These are phyloP conservation scores for Gigaspora rosea DNA, from an alignment of 192 early-diverging fungal genomes.

Conservation along the genomic window DNA sequence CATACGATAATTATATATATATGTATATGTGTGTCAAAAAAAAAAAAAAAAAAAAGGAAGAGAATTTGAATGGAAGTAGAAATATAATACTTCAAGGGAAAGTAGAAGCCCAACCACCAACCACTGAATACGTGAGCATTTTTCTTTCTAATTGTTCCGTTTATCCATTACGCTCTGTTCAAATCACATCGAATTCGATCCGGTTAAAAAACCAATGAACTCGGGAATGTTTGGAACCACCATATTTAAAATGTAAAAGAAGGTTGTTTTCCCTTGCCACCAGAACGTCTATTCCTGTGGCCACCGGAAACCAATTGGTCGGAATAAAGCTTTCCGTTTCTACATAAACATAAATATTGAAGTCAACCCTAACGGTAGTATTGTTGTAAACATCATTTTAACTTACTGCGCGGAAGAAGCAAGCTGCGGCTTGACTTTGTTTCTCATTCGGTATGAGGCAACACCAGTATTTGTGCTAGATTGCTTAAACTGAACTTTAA, in stretches of 20 bases:
- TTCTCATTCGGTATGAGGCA: constrained; percentile 23
- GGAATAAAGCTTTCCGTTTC: constrained; percentile 39
- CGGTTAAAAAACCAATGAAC: too few relatives aligned
- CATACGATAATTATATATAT: constrained; percentile 2
- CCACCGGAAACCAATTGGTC: constrained; percentile 33
- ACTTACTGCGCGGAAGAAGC: constrained; percentile 1
- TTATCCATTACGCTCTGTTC: not conserved
- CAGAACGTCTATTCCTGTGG: not conserved
- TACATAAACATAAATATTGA: not conserved
- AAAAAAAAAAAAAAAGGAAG: not conserved
- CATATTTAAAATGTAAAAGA: not conserved
- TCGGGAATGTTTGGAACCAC: not conserved
- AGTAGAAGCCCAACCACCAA: not conserved
- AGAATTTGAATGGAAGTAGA: not conserved
- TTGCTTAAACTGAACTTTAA: constrained; percentile 40
- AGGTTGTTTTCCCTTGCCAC: constrained; percentile 24
- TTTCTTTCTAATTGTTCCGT: not conserved
- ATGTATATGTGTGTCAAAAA: not conserved
- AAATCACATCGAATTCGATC: not conserved
- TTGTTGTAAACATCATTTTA: not conserved
- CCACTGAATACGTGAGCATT: not conserved
- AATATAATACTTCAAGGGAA: not conserved
- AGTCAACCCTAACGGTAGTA: not conserved
- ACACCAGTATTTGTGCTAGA: constrained; percentile 11
- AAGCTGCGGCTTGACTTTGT: constrained; percentile 23